A percentile compares a stretch with the other conserved stretches of the same genome.
phyloP scores from a whole-genome alignment of 345 rosid species.

The Euphorbia lathyris region DNA sequence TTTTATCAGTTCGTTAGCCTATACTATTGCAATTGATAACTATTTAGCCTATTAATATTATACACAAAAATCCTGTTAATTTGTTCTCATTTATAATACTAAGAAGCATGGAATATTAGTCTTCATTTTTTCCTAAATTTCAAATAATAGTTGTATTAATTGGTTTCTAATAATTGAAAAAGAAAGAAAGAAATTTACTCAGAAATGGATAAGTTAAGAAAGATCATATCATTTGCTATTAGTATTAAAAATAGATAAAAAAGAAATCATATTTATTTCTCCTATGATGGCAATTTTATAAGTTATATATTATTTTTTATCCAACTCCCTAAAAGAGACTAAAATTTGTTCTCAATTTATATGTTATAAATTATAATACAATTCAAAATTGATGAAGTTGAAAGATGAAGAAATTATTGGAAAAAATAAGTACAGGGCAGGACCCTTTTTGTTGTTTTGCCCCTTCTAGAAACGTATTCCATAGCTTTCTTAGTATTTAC shows the following conservation, averaged over 20 bases:
- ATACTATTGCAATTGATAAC: not conserved
- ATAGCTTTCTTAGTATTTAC: not conserved
- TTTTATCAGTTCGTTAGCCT: not conserved
- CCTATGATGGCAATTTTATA: not conserved
- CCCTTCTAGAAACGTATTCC: not conserved
- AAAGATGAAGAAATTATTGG: too few relatives aligned
- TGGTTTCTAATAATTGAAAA: not conserved
- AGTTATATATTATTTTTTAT: not conserved
- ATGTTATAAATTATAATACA: not conserved
- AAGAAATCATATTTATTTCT: too few relatives aligned
- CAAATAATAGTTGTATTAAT: not conserved
- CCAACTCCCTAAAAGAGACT: not conserved
- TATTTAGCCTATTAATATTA: not conserved
- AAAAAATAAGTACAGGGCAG: not conserved
- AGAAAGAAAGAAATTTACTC: too few relatives aligned
- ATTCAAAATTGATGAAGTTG: not conserved
- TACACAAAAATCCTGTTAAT: not conserved
- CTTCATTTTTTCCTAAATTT: not conserved
- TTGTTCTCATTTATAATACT: not conserved
- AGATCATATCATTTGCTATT: too few relatives aligned
- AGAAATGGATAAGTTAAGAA: not conserved
- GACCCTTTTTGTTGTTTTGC: too few relatives aligned
- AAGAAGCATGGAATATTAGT: not conserved
- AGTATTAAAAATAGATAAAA: too few relatives aligned
- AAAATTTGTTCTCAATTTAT: constrained; percentile 1